These are phyloP conservation scores for Sugiyamaella neomexicana DNA, from an alignment of 1,139 yeast genomes.

Conservation along the genomic window DNA sequence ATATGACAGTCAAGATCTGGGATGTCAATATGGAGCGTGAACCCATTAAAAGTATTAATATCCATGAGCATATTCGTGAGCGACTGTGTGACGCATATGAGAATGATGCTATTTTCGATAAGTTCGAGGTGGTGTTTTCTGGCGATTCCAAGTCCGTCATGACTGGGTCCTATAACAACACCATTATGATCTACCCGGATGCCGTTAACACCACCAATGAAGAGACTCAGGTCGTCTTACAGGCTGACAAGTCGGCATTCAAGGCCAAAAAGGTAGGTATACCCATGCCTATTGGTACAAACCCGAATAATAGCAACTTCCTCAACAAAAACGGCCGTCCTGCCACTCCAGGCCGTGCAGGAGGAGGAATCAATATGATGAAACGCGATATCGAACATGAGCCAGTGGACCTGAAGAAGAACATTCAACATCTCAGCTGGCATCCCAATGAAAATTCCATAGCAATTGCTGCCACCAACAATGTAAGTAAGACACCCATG, in stretches of 20 bases:
- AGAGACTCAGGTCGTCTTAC: slow-evolving; percentile 78
- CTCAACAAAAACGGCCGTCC: slow-evolving; percentile 27
- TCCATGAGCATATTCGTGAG: slow-evolving; percentile 93
- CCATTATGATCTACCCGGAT: slow-evolving; percentile 95
- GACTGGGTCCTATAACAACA: slow-evolving; percentile 97
- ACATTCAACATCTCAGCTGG: slow-evolving; percentile 96
- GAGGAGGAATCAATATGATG: slow-evolving; percentile 36
- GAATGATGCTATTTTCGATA: slow-evolving; percentile 97
- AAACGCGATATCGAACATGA: slow-evolving; percentile 61
- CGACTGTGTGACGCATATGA: slow-evolving; percentile 96
- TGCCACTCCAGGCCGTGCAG: slow-evolving; percentile 29
- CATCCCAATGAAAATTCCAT: slow-evolving; percentile 96
- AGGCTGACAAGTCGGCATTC: slow-evolving; percentile 98
- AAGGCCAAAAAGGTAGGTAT: slow-evolving; percentile 66
- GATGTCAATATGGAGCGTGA: slow-evolving; percentile 96
- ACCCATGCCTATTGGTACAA: slow-evolving; percentile 37
- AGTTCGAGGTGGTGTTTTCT: slow-evolving; percentile 92
- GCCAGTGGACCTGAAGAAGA: slow-evolving; percentile 89
- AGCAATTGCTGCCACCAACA: slow-evolving; percentile 98
- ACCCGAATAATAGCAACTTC: slow-evolving; percentile 20
- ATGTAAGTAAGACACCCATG: slow-evolving; percentile 63
- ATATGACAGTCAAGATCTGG: slow-evolving; percentile 97
- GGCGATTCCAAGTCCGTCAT: slow-evolving; percentile 91
- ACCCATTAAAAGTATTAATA: slow-evolving; percentile 90
- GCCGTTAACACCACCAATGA: slow-evolving; percentile 52